Evolutionary conservation across 306 rosid genomes (phyloP), one percentile per base, ranked within the genome.

Genomic region (Quercus dentata): DNA sequence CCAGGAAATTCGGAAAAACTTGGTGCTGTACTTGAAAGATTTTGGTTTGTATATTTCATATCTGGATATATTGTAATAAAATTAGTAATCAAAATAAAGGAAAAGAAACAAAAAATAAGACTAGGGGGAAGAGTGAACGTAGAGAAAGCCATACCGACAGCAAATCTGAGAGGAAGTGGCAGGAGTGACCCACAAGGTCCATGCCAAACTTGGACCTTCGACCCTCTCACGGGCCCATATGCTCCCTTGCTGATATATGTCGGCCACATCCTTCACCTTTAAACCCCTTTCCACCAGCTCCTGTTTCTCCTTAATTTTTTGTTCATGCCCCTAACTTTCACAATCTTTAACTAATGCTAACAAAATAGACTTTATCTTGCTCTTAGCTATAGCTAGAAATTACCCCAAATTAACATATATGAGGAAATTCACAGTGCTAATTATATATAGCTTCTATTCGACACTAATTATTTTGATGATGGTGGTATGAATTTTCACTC

Each of bases 141-240:
- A 31, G 79, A 41, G 83, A 71, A 72, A 78, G 76, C 71, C 74
- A 41, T 71, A 64, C 97, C 97, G 97, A 94, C 97, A 91, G 76
- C 81, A 87, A 87, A 81, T 85, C 81, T 75, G 25, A 82, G 41
- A 81, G 85, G 74, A 80, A 90, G 88, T 90, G 92, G 88, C 58
- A 64, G 57, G 51, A 55, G 65, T 46, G 95, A 78, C 91, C 94
- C 93, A 88, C 89, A 78, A 54, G 83, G 87, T 82, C 74, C 83
- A 69, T 17, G n/a, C 27, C 74, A 63, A 63, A 75, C 59, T 87
- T 69, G 55, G 83, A 79, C 76, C 84, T 44, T 46, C 62, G 67
- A 79, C 76, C 74, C 74, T 74, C 73, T 81, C 82, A 69, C 55
- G 81, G 93, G 90, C 64, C 97, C 97, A 78, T 80, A 10, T 91